Evolutionary conservation across 495 filamentous ascomycete species (phyloP).

Genomic region (Durotheca rogersii): DNA sequence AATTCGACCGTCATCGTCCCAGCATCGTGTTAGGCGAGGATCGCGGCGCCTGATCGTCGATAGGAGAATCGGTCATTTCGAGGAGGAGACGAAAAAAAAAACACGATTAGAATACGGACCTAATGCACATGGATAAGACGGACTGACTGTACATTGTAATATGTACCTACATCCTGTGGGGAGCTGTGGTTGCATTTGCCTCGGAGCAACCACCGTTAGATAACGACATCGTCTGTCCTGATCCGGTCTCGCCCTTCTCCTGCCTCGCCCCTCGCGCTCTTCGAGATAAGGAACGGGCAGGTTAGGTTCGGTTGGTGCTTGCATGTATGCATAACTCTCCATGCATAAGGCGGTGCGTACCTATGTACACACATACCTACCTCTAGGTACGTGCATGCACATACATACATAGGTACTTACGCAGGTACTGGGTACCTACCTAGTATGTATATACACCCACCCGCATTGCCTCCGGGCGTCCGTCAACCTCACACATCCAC

Average conservation of each 20-base stretch:
- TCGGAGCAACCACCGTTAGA: conserved; percentile 22
- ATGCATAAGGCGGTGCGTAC: too few relatives aligned
- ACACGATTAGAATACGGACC: conserved; percentile 23
- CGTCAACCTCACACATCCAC: too few relatives aligned
- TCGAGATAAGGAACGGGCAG: conserved; percentile 13
- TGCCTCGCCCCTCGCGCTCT: conserved; percentile 18
- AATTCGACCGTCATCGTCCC: conserved; percentile 21
- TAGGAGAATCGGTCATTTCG: conserved; percentile 9
- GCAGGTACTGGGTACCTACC: not conserved
- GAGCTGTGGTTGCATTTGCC: conserved; percentile 27
- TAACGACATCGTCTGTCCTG: conserved; percentile 33
- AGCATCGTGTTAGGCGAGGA: conserved; percentile 6
- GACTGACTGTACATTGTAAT: too few relatives aligned
- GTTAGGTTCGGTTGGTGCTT: too few relatives aligned
- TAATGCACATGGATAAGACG: conserved; percentile 24
- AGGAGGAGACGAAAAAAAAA: too few relatives aligned
- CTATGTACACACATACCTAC: too few relatives aligned
- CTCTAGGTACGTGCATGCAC: not conserved
- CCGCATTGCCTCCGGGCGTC: too few relatives aligned
- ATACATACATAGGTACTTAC: not conserved
- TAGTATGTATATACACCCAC: not conserved
- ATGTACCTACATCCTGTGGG: conserved; percentile 21
- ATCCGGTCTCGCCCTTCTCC: conserved; percentile 17
- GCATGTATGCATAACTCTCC: too few relatives aligned
- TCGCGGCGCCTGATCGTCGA: conserved; percentile 20